These are phyloP conservation scores for Starmerella roubikii DNA, from an alignment of 805 yeast genomes.

Conservation along the genomic window DNA sequence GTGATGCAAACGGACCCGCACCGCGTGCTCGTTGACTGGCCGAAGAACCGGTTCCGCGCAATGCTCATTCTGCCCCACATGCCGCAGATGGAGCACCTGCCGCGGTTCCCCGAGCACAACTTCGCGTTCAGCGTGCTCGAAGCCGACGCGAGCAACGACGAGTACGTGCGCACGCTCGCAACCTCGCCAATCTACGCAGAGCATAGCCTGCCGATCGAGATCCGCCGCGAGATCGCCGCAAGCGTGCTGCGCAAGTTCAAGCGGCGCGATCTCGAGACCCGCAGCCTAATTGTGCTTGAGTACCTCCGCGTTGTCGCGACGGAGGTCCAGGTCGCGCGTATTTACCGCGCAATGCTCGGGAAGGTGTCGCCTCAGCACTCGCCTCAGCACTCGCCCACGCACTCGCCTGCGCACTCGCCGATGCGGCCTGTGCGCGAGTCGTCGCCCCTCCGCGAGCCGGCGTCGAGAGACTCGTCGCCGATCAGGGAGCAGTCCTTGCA, in stretches of 20 bases:
- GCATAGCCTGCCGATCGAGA: constrained; percentile 33
- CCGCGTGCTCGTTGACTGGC: constrained; percentile 51
- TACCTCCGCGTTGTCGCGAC: constrained; percentile 43
- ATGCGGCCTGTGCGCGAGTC: constrained; percentile 3
- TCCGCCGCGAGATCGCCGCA: constrained; percentile 31
- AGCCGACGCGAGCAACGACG: constrained; percentile 33
- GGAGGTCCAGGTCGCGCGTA: constrained; percentile 51
- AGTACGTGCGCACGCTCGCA: constrained; percentile 34
- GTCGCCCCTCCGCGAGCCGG: background rate
- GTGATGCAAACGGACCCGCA: constrained; percentile 40
- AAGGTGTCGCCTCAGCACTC: constrained; percentile 10
- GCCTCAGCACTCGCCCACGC: constrained; percentile 10
- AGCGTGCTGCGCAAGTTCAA: constrained; percentile 22
- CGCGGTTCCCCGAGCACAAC: constrained; percentile 22
- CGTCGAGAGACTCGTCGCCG: too few species aligned
- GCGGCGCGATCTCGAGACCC: constrained; percentile 14
- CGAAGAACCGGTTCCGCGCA: constrained; percentile 52
- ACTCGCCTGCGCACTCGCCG: constrained; percentile 6
- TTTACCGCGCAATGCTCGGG: constrained; percentile 37
- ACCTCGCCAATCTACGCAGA: constrained; percentile 43
- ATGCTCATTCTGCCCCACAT: constrained; percentile 39
- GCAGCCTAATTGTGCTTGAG: constrained; percentile 35
- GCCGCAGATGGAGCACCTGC: constrained; percentile 33
- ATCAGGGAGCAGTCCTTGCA: background rate
- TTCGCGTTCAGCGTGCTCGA: constrained; percentile 30